These are phyloP conservation scores for Acanthamoeba castellanii DNA, from an alignment of 208 protist genomes.

Conservation along the genomic window DNA sequence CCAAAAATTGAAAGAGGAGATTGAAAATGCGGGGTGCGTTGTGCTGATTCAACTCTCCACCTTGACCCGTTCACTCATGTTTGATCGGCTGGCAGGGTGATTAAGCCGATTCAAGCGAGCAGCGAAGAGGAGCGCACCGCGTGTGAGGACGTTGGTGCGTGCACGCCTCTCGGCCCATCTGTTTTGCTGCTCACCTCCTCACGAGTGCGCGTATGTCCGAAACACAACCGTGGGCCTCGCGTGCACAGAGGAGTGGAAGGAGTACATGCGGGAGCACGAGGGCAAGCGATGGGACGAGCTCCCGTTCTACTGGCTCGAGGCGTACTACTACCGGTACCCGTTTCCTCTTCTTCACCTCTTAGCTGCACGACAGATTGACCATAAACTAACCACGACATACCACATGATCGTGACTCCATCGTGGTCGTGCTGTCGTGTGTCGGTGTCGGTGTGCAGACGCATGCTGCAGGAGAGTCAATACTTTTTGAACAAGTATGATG, in stretches of 20 bases:
- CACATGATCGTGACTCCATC: neutral
- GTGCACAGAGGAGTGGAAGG: constrained; percentile 52
- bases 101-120: neutral
- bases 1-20: neutral
- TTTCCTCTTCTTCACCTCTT: neutral
- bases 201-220: neutral
- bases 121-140: neutral
- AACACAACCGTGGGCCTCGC: neutral
- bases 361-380: neutral
- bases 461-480: constrained; percentile 36
- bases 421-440: neutral
- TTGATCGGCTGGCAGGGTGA: neutral
- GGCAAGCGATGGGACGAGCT: constrained; percentile 56
- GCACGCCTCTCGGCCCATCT: neutral
- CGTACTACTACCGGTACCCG: constrained; percentile 31
- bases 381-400: neutral
- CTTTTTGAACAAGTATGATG: neutral
- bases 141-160: neutral
- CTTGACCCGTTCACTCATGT: neutral
- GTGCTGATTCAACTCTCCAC: neutral
- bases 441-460: neutral
- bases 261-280: constrained; percentile 1
- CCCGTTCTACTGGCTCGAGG: constrained; percentile 64
- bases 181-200: neutral
- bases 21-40: constrained; percentile 13